These are phyloP conservation scores for Yamadazyma triangularis DNA, from an alignment of 1,139 yeast genomes.

Conservation along the genomic window DNA sequence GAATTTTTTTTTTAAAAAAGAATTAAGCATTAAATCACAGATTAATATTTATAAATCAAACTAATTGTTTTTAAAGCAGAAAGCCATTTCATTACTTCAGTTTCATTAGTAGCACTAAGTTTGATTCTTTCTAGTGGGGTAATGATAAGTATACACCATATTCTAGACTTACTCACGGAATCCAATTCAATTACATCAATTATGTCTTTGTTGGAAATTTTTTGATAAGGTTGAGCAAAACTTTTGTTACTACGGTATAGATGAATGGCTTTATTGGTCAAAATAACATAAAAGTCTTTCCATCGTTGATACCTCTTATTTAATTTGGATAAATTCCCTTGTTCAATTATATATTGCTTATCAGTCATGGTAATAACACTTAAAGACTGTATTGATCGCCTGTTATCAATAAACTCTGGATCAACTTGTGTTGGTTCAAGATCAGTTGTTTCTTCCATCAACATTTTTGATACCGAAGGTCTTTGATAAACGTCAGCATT, in stretches of 20 bases:
- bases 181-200: slow-evolving; percentile 53
- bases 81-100: slow-evolving; percentile 48
- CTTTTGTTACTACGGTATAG: not conserved
- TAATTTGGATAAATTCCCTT: not conserved
- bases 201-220: slow-evolving; percentile 31
- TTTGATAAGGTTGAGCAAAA: slow-evolving; percentile 1
- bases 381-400: too few relatives aligned
- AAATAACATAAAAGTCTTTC: slow-evolving; percentile 1
- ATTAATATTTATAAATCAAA: slow-evolving; percentile 1
- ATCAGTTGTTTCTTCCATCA: too few relatives aligned
- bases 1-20: too few relatives aligned
- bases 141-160: slow-evolving; percentile 46
- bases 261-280: slow-evolving; percentile 1
- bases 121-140: slow-evolving; percentile 43
- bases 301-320: not conserved
- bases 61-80: slow-evolving; percentile 33
- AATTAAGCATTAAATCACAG: too few relatives aligned
- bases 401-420: too few relatives aligned
- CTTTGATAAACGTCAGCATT: too few relatives aligned
- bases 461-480: too few relatives aligned
- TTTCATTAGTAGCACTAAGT: slow-evolving; percentile 43
- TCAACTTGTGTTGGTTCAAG: too few relatives aligned
- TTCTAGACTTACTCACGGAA: slow-evolving; percentile 38
- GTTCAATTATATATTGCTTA: not conserved
- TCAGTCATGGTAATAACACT: not conserved